phyloP scores from a whole-genome alignment of 257 asterid genomes.

The Fraxinus cuspidata region DNA sequence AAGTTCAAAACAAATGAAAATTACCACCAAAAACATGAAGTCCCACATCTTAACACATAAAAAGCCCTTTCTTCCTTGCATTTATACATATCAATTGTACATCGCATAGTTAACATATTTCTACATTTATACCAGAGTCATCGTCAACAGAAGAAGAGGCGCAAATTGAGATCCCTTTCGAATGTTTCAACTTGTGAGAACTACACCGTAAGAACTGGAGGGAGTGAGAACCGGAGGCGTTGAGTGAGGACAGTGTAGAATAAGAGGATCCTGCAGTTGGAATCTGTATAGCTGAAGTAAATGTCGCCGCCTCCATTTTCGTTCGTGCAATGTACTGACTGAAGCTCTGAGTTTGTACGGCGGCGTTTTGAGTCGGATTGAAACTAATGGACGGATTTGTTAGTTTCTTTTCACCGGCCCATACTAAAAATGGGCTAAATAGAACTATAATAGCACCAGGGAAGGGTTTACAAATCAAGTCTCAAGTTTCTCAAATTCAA shows the following conservation, averaged over 20 bases:
- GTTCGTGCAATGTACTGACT: conserved; percentile 9
- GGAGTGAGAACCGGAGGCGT: conserved; percentile 31
- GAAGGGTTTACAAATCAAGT: too few relatives aligned
- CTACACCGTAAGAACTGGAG: conserved; percentile 34
- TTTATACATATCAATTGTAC: background rate
- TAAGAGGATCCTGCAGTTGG: conserved; percentile 22
- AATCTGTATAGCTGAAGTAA: conserved; percentile 37
- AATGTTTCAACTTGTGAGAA: conserved; percentile 40
- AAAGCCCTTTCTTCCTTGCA: too few relatives aligned
- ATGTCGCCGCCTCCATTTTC: conserved; percentile 56
- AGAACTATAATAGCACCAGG: too few relatives aligned
- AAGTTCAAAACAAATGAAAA: background rate
- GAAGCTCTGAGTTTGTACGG: background rate
- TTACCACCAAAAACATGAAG: background rate
- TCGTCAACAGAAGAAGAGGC: conserved; percentile 52
- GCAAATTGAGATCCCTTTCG: conserved; percentile 54
- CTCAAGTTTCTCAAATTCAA: too few relatives aligned
- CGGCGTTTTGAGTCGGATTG: background rate
- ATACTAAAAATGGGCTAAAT: too few relatives aligned
- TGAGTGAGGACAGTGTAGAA: conserved; percentile 32
- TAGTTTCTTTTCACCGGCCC: too few relatives aligned
- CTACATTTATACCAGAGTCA: conserved; percentile 46
- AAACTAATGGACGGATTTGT: too few relatives aligned
- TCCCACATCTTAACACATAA: background rate
- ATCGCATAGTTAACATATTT: background rate